Evolutionary conservation across 169 alveolate species (phyloP).

Genomic region (Cryptosporidium andersoni): DNA sequence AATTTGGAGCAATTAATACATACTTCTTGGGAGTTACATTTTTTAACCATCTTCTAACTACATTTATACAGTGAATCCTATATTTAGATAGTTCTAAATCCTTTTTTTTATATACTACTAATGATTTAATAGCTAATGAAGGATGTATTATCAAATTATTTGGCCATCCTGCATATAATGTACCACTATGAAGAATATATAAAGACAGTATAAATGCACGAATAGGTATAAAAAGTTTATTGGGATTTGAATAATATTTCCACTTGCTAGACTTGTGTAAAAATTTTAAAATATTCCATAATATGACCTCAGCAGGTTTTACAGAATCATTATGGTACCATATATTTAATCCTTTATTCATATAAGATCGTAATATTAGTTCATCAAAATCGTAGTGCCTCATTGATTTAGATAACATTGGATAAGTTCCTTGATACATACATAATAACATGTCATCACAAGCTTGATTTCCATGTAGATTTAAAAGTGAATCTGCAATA

Average conservation of each 20-base stretch:
- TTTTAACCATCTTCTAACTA: constrained; percentile 25
- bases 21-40: constrained; percentile 4
- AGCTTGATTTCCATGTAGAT: constrained; percentile 1
- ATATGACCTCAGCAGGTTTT: neutral
- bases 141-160: neutral
- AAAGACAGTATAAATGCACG: constrained; percentile 58
- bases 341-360: constrained; percentile 14
- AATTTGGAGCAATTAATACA: constrained; percentile 5
- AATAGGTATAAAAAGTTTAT: constrained; percentile 4
- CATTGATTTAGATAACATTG: constrained; percentile 27
- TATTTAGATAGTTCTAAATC: constrained; percentile 21
- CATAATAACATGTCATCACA: constrained; percentile 54
- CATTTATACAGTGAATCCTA: constrained; percentile 9
- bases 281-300: constrained; percentile 35
- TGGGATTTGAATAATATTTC: constrained; percentile 16
- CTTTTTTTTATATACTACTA: constrained; percentile 1
- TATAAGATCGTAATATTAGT: constrained; percentile 30
- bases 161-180: constrained; percentile 49
- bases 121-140: constrained; percentile 11
- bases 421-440: constrained; percentile 32
- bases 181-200: constrained; percentile 25
- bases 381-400: neutral
- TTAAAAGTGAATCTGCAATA: constrained; percentile 20
- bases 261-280: constrained; percentile 2
- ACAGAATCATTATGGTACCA: neutral